Evolutionary conservation across 352 stramenopile genomes (phyloP), one percentile per base, ranked within the genome.

Genomic region (Pythium brassicae): DNA sequence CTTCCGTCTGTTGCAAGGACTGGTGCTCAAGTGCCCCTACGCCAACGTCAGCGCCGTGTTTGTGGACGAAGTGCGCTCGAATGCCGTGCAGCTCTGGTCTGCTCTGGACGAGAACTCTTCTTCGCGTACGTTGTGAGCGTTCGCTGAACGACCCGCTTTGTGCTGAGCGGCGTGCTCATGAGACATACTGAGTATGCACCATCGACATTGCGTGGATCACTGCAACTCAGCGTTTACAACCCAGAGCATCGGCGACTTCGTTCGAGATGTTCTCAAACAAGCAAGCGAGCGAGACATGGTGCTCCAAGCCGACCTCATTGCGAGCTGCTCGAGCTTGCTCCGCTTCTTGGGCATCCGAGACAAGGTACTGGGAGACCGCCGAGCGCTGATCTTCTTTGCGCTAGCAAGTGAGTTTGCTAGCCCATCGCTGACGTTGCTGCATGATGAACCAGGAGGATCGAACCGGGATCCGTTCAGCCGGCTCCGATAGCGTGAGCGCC

Each of bases 321-420:
- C 80, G 26, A 91, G 83, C 44, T 78, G 73, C 48, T 62, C 82
- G 8, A 92, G 83, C 61, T 58, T 92, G 2, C 20, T 86, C 46
- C 67, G 83, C 5, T 90, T 91, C 42, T 53, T 89, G 1, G 57
- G 56, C 27, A 85, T 92, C 22, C 69, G 81, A 23, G 81, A 92
- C 53, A 80, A 84, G 62, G 79, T 87, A 14, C 25, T 20, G 23
- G 4, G 5, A 55, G n/a, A 2, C 26, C 12, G 9, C 26, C 5
- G 7, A 8, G 5, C 3, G 19, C 44, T 50, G 44, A n/a, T n/a
- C n/a, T 6, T 34, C 25, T 5, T 29, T 19, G 19, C 10, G 4
- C 5, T 20, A 35, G 14, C 45, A 6, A 35, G 45, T 23, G 25
- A 9, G 27, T 12, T 43, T 43, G 22, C 46, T 51, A 10, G 4